Base-by-base conservation (phyloP, 768 basidiomycete genomes). In the Hypholoma sublateritium region DNA sequence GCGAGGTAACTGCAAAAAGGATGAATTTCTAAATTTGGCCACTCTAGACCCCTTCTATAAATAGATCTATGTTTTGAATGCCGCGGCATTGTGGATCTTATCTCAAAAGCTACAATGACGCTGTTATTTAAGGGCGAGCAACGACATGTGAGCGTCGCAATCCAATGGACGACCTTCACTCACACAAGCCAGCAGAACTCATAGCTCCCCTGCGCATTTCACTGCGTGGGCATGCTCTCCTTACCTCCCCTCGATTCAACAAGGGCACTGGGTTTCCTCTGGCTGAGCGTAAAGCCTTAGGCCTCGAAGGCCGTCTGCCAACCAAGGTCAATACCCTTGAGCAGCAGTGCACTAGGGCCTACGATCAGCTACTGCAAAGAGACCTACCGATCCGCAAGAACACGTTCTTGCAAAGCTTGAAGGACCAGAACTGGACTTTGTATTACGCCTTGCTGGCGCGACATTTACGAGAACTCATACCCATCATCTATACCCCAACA, bases 401-500 rank as follows among this genome's bases (percentile, higher is more conserved):
- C 67, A 81, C 84, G 1, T 94, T 94, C 67, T 62, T 89, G 59
- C 86, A 87, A 71, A 87, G 85, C 56, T 66, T 91, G 65, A 88
- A 87, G 70, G 86, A 83, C 28, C 91, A 93, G 78, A 92, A 91
- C 62, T 85, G 85, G 84, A 86, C 89, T 1, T 74, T 95, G 19
- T 95, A 91, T 73, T 94, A 89, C 69, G 76, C 81, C 3, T 73
- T 96, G 14, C 65, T 89, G 16, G 65, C 74, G 17, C 73, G 77
- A 42, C 78, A 91, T 65, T 71, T 91, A 50, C 75, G 77, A 52
- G 87, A 89, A 65, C 72, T 89, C 46, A 76, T 88, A 16, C 76
- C 81, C 3, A 85, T 94, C 58, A 86, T 93, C 53, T 94, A 94
- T 61, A 95, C 91, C 0, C 91, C 91, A 4, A 91, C 89, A 4